phyloP scores from a whole-genome alignment of 306 rosid species.

The Trichosanthes truncata region DNA sequence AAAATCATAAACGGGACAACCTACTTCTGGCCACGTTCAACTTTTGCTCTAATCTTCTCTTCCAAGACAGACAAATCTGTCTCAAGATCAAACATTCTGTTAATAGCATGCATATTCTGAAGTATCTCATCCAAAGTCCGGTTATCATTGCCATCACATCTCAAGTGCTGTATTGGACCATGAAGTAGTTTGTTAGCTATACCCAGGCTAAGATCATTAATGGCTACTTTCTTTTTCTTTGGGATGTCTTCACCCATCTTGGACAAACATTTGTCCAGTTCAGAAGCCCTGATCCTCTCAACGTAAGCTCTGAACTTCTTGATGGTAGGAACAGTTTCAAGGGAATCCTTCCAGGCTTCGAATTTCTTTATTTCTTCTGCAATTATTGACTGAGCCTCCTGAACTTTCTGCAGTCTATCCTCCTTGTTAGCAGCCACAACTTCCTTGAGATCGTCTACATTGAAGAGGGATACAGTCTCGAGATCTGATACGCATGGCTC shows the following conservation, averaged over 20 bases:
- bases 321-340: slow-evolving; percentile 84
- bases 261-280: slow-evolving; percentile 72
- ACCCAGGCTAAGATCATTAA: slow-evolving; percentile 68
- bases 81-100: slow-evolving; percentile 86
- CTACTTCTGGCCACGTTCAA: slow-evolving; percentile 35
- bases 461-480: slow-evolving; percentile 40
- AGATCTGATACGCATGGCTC: slow-evolving; percentile 54
- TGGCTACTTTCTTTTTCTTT: slow-evolving; percentile 52
- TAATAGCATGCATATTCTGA: slow-evolving; percentile 75
- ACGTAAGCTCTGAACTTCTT: slow-evolving; percentile 71
- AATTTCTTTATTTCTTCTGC: slow-evolving; percentile 54
- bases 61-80: slow-evolving; percentile 59
- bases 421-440: slow-evolving; percentile 88
- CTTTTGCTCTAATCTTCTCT: slow-evolving; percentile 69
- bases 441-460: slow-evolving; percentile 88
- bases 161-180: slow-evolving; percentile 85
- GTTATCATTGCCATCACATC: slow-evolving; percentile 53
- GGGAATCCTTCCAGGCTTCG: slow-evolving; percentile 80
- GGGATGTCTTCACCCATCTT: slow-evolving; percentile 60
- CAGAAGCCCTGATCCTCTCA: slow-evolving; percentile 71
- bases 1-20: neutral
- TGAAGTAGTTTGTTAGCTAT: slow-evolving; percentile 72
- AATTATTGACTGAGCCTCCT: slow-evolving; percentile 54
- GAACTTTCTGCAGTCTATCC: slow-evolving; percentile 60
- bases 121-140: slow-evolving; percentile 44